Percentiles rank a stretch among this genome's conserved stretches.
Conservation (phyloP, 208 protist genomes). For the Acanthamoeba quina region DNA sequence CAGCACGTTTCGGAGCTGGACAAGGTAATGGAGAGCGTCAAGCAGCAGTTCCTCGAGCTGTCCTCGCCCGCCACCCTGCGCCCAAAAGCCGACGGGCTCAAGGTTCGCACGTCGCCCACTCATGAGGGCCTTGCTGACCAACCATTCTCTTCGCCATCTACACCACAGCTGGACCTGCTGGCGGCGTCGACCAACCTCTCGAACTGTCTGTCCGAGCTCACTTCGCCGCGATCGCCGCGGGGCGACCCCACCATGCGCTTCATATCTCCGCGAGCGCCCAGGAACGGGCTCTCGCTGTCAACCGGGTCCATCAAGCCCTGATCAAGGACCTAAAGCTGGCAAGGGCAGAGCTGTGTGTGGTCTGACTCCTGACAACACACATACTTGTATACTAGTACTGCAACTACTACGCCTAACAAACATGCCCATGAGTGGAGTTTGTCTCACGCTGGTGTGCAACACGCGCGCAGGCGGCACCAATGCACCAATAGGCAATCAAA, state of each 20-base stretch:
- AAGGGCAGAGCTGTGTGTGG: too few relatives aligned
- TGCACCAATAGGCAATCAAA: too few relatives aligned
- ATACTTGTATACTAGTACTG: too few relatives aligned
- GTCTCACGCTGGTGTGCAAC: too few relatives aligned
- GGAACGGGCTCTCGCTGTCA: too few relatives aligned
- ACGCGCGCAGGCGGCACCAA: too few relatives aligned
- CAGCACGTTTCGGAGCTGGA: neutral
- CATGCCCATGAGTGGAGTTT: too few relatives aligned
- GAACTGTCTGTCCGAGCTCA: neutral
- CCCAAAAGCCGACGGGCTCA: neutral
- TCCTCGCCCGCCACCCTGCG: neutral
- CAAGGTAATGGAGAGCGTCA: constrained; percentile 3
- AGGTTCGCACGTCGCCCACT: neutral
- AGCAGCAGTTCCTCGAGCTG: neutral
- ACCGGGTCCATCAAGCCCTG: too few relatives aligned
- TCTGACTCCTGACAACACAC: too few relatives aligned
- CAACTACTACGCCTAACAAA: too few relatives aligned
- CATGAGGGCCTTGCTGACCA: too few relatives aligned
- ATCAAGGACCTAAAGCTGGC: too few relatives aligned
- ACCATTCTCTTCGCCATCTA: neutral
- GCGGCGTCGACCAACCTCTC: neutral
- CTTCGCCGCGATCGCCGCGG: neutral
- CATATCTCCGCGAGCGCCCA: neutral
- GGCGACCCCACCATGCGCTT: neutral
- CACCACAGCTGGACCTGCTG: neutral